Conservation (phyloP, 805 yeast species). For the Crinitomyces ghanaensis region DNA sequence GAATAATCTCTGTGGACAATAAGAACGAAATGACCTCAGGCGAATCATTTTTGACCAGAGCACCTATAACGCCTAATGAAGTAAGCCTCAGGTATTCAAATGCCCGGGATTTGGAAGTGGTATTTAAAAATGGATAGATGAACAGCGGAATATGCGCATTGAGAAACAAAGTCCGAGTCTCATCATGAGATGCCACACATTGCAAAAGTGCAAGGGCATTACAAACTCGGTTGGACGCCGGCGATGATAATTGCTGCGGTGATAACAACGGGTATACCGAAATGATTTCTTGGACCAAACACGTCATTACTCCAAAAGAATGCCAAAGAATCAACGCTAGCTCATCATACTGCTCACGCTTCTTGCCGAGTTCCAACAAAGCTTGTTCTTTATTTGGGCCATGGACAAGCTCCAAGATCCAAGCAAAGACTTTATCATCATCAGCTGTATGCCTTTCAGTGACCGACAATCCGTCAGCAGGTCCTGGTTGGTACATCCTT, state of each 20-base stretch:
- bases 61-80: constrained; percentile 93
- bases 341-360: constrained; percentile 90
- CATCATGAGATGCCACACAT: constrained; percentile 93
- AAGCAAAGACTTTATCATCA: constrained; percentile 75
- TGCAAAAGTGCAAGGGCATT: constrained; percentile 90
- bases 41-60: constrained; percentile 89
- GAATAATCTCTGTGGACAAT: constrained; percentile 92
- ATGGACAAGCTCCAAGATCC: constrained; percentile 82
- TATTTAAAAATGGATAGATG: constrained; percentile 85
- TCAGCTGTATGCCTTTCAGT: constrained; percentile 25
- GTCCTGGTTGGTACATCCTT: not conserved
- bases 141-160: constrained; percentile 89
- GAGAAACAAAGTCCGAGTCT: constrained; percentile 73
- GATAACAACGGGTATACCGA: constrained; percentile 80
- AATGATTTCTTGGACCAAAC: constrained; percentile 77
- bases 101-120: constrained; percentile 82
- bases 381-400: constrained; percentile 93
- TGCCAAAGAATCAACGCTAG: constrained; percentile 90
- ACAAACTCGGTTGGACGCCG: constrained; percentile 88
- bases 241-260: constrained; percentile 75
- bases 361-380: constrained; percentile 79
- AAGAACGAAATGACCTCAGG: constrained; percentile 88
- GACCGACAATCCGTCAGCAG: not conserved
- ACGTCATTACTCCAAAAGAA: constrained; percentile 93
- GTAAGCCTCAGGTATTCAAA: constrained; percentile 91